Evolutionary conservation across 768 basidiomycete species (phyloP).

Genomic region (Mycena polygramma): DNA sequence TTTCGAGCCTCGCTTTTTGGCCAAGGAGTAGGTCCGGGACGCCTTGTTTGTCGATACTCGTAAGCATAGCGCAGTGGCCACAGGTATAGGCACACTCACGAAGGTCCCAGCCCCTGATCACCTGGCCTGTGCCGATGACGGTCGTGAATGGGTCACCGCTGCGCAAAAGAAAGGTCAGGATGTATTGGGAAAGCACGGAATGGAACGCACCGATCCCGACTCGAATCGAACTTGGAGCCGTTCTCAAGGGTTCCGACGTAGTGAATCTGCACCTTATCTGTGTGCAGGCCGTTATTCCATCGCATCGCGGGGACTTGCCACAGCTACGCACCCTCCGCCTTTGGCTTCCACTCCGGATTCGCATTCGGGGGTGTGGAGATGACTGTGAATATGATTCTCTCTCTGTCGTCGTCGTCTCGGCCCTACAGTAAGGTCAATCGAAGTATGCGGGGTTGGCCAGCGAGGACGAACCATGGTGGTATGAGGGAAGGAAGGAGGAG

Average conservation of each 20-base stretch:
- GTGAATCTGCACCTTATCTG: conserved; percentile 82
- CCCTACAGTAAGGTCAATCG: not conserved
- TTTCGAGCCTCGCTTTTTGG: conserved; percentile 75
- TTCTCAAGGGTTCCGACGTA: conserved; percentile 78
- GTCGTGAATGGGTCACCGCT: conserved; percentile 76
- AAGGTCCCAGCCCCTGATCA: conserved; percentile 94
- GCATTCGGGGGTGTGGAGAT: too few species aligned
- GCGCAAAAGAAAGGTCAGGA: conserved; percentile 33
- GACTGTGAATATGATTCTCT: too few species aligned
- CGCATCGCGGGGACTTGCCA: too few species aligned
- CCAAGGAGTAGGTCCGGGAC: conserved; percentile 84
- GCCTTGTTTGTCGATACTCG: conserved; percentile 58
- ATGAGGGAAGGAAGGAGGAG: not conserved
- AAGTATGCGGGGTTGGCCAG: not conserved
- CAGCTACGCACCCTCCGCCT: too few species aligned
- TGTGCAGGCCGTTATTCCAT: too few species aligned
- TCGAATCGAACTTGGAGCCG: conserved; percentile 81
- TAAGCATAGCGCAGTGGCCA: conserved; percentile 12
- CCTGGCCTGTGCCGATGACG: conserved; percentile 82
- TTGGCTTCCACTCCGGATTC: too few species aligned
- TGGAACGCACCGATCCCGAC: conserved; percentile 73
- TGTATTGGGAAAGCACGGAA: not conserved
- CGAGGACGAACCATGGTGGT: conserved; percentile 10
- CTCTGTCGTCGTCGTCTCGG: too few species aligned
- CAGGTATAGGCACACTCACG: conserved; percentile 58